These are phyloP conservation scores for Pythium coloratum DNA, from an alignment of 352 stramenopile species.

Conservation along the genomic window DNA sequence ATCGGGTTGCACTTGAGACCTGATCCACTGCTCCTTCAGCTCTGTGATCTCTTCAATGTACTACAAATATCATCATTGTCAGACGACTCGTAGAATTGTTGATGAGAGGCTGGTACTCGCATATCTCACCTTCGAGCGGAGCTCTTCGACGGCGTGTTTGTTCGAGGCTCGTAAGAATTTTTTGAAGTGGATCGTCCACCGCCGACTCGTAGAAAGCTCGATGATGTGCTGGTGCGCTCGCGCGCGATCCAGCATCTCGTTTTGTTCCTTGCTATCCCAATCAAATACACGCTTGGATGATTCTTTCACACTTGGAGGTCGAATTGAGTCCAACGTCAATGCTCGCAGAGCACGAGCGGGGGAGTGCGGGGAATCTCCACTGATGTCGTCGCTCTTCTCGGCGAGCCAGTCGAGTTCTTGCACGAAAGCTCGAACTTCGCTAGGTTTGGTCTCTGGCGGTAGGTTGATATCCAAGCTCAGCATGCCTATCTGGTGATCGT, in stretches of 20 bases:
- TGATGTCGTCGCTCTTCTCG: slow-evolving; percentile 6
- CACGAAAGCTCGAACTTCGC: slow-evolving; percentile 52
- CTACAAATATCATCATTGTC: slow-evolving; percentile 22
- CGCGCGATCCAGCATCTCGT: slow-evolving; percentile 46
- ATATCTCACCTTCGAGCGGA: slow-evolving; percentile 46
- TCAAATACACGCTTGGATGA: slow-evolving; percentile 5
- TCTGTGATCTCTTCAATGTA: slow-evolving; percentile 72
- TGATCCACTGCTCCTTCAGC: slow-evolving; percentile 44
- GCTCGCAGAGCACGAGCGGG: no score
- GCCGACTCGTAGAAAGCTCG: slow-evolving; percentile 41
- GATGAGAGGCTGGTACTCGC: no score
- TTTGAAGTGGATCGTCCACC: slow-evolving; percentile 61
- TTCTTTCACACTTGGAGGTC: not conserved
- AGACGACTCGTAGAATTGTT: not conserved
- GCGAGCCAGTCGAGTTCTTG: slow-evolving; percentile 62
- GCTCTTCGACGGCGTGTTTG: slow-evolving; percentile 28
- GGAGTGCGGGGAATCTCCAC: not conserved
- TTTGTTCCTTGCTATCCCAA: slow-evolving; percentile 23
- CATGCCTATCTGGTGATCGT: slow-evolving; percentile 52
- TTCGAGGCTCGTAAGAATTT: slow-evolving; percentile 51
- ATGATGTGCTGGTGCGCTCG: slow-evolving; percentile 35
- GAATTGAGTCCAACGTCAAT: no score
- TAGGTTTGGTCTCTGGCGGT: slow-evolving; percentile 32
- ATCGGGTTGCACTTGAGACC: no score
- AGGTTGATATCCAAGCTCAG: slow-evolving; percentile 53